These are phyloP conservation scores for Cladosporium sp. DNA, from an alignment of 2,329 filamentous ascomycete species.

Conservation along the genomic window DNA sequence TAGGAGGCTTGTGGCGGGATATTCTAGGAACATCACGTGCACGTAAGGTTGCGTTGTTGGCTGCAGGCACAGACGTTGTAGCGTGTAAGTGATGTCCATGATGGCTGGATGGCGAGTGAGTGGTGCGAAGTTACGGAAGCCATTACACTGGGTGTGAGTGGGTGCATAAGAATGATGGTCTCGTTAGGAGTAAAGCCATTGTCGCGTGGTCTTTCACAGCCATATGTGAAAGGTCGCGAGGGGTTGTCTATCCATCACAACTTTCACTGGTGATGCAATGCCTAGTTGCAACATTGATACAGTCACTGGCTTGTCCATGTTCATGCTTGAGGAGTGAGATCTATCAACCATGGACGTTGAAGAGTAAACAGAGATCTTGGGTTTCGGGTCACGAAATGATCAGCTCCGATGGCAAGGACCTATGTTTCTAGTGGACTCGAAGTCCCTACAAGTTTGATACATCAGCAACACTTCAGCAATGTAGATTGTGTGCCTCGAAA, in stretches of 20 bases:
- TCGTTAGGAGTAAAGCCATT: neutral
- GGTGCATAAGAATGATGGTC: neutral
- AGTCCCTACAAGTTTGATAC: neutral
- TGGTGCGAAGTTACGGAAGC: neutral
- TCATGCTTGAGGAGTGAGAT: neutral
- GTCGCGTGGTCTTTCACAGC: neutral
- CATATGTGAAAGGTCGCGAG: neutral
- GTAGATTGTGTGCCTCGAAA: neutral
- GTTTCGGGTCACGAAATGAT: neutral
- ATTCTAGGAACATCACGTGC: neutral
- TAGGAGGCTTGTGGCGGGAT: neutral
- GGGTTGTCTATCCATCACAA: neutral
- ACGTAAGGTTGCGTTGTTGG: neutral
- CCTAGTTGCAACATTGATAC: neutral
- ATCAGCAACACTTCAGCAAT: neutral
- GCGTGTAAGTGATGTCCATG: constrained; percentile 1
- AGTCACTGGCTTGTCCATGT: neutral
- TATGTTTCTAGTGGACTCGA: neutral
- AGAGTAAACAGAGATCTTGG: neutral
- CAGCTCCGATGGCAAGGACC: neutral
- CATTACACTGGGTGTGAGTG: neutral
- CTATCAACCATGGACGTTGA: neutral
- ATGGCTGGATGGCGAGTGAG: neutral
- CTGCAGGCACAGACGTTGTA: neutral
- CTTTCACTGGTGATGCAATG: neutral